These are phyloP conservation scores for Torrubiella hemipterigena DNA, from an alignment of 2,329 filamentous ascomycete genomes.

Conservation along the genomic window DNA sequence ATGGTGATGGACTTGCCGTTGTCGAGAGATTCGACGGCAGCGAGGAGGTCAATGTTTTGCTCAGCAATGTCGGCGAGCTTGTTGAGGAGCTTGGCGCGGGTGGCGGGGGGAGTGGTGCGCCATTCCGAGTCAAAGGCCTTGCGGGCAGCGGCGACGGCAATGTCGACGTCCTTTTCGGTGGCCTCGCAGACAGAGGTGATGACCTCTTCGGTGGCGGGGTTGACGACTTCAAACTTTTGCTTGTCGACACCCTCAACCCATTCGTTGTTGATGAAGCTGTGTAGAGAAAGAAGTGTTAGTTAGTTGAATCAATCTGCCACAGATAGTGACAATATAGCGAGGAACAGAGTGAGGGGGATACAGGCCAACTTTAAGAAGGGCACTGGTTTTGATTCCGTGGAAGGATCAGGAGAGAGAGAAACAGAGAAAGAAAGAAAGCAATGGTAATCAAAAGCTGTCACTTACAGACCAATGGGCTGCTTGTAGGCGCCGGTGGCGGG, in stretches of 20 bases:
- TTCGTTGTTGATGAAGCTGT: constrained; percentile 85
- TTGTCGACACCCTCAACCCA: constrained; percentile 70
- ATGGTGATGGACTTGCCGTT: constrained; percentile 73
- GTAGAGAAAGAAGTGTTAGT: neutral
- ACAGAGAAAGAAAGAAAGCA: neutral
- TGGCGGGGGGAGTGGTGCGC: constrained; percentile 54
- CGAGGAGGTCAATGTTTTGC: constrained; percentile 64
- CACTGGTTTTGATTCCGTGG: no score
- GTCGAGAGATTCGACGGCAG: constrained; percentile 76
- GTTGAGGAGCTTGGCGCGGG: constrained; percentile 56
- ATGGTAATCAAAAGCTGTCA: constrained; percentile 7
- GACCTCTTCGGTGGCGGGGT: constrained; percentile 73
- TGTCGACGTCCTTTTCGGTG: constrained; percentile 72
- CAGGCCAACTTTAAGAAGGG: no score
- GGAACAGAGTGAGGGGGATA: no score
- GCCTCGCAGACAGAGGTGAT: constrained; percentile 76
- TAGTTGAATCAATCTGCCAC: no score
- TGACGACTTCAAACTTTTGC: constrained; percentile 86
- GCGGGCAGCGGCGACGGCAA: constrained; percentile 75
- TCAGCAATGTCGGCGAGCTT: constrained; percentile 75
- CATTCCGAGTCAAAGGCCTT: constrained; percentile 71
- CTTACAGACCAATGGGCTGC: constrained; percentile 52
- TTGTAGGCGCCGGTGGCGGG: constrained; percentile 48
- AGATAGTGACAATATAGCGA: no score
- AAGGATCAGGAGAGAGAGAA: no score